phyloP scores from a whole-genome alignment of 2,329 filamentous ascomycete genomes.

The Colletotrichum limetticola region DNA sequence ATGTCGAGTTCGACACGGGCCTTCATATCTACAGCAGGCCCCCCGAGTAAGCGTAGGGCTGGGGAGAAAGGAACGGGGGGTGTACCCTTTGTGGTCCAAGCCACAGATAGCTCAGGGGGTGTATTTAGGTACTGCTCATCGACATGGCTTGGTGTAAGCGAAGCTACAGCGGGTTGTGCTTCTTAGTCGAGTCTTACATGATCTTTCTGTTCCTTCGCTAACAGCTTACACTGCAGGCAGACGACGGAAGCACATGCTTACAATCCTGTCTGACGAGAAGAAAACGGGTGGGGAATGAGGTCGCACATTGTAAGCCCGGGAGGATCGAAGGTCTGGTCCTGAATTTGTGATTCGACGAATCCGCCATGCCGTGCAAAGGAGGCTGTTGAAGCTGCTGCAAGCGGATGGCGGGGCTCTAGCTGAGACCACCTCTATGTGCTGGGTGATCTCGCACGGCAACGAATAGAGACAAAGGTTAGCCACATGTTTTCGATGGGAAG shows the following conservation, averaged over 20 bases:
- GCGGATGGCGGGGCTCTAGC: conserved; percentile 20
- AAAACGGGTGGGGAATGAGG: conserved; percentile 2
- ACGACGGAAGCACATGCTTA: conserved; percentile 10
- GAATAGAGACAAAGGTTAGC: conserved; percentile 26
- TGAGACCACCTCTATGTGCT: conserved; percentile 20
- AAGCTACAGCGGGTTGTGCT: conserved; percentile 1
- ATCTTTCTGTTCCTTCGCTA: neutral
- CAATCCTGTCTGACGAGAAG: conserved; percentile 22
- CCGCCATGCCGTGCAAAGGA: conserved; percentile 20
- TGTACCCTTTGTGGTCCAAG: neutral
- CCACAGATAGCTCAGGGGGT: conserved; percentile 24
- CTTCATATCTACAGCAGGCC: neutral
- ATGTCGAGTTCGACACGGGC: neutral
- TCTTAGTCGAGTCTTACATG: conserved; percentile 7
- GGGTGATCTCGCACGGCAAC: conserved; percentile 27
- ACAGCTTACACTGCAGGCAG: neutral
- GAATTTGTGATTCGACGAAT: conserved; percentile 22
- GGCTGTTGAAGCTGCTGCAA: conserved; percentile 24
- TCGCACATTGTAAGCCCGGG: conserved; percentile 16
- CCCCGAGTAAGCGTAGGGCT: conserved; percentile 25
- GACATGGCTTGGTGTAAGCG: neutral
- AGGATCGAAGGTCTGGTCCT: conserved; percentile 10
- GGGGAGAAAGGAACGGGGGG: neutral
- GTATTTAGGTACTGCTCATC: conserved; percentile 1
- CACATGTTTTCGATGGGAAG: conserved; percentile 23